These are phyloP conservation scores for Prunella vulgaris DNA, from an alignment of 257 asterid species.

Conservation along the genomic window DNA sequence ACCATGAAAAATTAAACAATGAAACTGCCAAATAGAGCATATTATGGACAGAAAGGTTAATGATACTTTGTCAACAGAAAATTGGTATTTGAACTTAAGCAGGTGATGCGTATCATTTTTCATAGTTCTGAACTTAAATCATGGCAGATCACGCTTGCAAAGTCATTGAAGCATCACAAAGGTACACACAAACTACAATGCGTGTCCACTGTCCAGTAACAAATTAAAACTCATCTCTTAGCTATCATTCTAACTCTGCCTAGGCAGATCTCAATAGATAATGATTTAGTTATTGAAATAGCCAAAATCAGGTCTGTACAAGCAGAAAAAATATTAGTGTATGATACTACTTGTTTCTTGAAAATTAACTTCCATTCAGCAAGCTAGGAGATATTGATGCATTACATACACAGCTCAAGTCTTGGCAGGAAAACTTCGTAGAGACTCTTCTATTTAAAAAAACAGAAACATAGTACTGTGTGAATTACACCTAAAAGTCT, in stretches of 20 bases:
- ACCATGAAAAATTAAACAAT: not conserved
- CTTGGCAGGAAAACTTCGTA: not conserved
- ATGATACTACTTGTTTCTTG: not conserved
- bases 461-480: not conserved
- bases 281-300: not conserved
- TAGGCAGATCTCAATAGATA: not conserved
- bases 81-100: not conserved
- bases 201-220: not conserved
- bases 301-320: not conserved
- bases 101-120: not conserved
- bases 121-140: slow-evolving; percentile 3
- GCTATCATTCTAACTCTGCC: not conserved
- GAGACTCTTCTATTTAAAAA: not conserved
- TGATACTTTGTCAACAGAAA: not conserved
- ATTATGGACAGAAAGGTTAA: not conserved
- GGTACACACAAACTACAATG: not conserved
- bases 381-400: not conserved
- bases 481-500: not conserved
- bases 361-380: not conserved
- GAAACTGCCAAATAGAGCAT: not conserved
- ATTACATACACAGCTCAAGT: not conserved
- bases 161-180: not conserved
- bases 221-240: not conserved
- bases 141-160: not conserved
- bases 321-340: not conserved